phyloP scores from a whole-genome alignment of 1,139 yeast genomes.

The Protomyces inouyei region DNA sequence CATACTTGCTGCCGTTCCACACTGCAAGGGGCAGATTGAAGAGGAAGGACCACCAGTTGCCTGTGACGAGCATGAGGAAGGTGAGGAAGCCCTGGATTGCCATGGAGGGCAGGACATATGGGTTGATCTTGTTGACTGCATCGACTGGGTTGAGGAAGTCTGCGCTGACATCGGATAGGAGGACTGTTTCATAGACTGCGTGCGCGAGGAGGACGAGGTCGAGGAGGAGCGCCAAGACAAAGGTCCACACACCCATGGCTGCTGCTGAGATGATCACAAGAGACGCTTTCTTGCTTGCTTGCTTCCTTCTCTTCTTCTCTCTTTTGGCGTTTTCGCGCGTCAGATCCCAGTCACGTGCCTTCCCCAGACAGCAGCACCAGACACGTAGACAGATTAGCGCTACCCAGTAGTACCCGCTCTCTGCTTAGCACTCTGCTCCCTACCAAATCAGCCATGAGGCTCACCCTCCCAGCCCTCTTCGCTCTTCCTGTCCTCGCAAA shows the following conservation, averaged over 20 bases:
- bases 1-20: slow-evolving; percentile 66
- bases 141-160: slow-evolving; percentile 97
- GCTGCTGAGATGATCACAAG: background rate
- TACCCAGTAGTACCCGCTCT: background rate
- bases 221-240: slow-evolving; percentile 39
- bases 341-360: background rate
- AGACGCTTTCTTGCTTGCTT: background rate
- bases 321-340: no score
- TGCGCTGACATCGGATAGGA: slow-evolving; percentile 46
- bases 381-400: background rate
- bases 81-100: slow-evolving; percentile 73
- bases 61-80: slow-evolving; percentile 68
- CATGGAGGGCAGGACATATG: slow-evolving; percentile 85
- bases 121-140: slow-evolving; percentile 85
- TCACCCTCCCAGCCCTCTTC: background rate
- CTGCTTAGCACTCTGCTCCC: background rate
- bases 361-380: background rate
- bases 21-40: slow-evolving; percentile 82
- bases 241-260: slow-evolving; percentile 12
- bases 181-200: slow-evolving; percentile 87
- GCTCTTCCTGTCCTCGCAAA: background rate
- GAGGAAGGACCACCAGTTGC: slow-evolving; percentile 88
- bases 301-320: no score
- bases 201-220: slow-evolving; percentile 83
- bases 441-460: background rate